Conservation (phyloP, 2,329 filamentous ascomycete genomes). For the Colletotrichum gigasporum region DNA sequence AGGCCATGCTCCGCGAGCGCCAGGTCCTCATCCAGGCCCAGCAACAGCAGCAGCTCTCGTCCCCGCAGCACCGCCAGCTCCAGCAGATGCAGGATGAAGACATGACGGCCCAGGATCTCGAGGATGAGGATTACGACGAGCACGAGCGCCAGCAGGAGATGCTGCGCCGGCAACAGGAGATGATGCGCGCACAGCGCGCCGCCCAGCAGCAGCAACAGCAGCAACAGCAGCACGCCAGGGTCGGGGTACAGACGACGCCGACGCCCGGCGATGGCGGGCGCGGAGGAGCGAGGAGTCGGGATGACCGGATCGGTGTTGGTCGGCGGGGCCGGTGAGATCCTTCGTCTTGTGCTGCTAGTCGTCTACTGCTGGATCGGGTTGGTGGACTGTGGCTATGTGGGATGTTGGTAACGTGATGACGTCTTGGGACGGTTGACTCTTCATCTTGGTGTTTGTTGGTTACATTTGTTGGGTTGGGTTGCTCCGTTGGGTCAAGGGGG, state of each 20-base stretch:
- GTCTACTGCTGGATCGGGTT: not conserved
- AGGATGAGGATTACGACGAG: constrained; percentile 25
- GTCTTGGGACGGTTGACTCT: too few relatives aligned
- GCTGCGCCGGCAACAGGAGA: constrained; percentile 26
- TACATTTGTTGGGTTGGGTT: too few relatives aligned
- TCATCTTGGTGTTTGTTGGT: too few relatives aligned
- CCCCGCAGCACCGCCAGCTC: constrained; percentile 12
- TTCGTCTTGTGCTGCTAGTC: too few relatives aligned
- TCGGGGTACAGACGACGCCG: constrained; percentile 36
- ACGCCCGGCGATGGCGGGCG: constrained; percentile 35
- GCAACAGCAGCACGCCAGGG: constrained; percentile 1
- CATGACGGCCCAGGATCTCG: constrained; percentile 24
- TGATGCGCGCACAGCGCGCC: constrained; percentile 29
- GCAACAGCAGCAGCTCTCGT: constrained; percentile 7
- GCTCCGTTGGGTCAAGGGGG: too few relatives aligned
- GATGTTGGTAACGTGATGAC: too few relatives aligned
- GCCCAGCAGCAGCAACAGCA: constrained; percentile 34
- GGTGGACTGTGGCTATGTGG: too few relatives aligned
- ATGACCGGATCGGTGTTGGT: constrained; percentile 50
- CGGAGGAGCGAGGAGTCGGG: constrained; percentile 40
- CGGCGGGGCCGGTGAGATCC: constrained; percentile 33
- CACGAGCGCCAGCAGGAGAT: constrained; percentile 24
- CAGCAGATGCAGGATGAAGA: constrained; percentile 26
- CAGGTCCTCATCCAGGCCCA: constrained; percentile 30
- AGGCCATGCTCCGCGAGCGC: constrained; percentile 39